Evolutionary conservation across 2,329 filamentous ascomycete species (phyloP).

Genomic region (Trichoderma koningii): DNA sequence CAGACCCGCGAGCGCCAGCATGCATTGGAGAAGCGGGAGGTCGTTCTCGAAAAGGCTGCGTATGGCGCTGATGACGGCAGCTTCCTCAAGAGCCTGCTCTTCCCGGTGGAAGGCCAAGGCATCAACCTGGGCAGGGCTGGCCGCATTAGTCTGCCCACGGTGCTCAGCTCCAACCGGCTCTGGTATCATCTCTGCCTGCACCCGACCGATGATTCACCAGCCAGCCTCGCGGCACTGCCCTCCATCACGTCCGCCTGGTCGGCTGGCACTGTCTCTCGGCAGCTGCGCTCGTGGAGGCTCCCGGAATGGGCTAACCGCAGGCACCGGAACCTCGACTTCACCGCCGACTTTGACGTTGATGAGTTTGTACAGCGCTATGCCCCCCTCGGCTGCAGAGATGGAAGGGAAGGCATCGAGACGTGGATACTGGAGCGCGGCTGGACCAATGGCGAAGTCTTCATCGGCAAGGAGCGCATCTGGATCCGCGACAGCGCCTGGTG

Average conservation of each 20-base stretch:
- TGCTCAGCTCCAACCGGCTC: conserved; percentile 80
- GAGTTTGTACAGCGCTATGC: conserved; percentile 87
- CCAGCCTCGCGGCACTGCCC: conserved; percentile 69
- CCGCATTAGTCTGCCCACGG: conserved; percentile 73
- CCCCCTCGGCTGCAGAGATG: conserved; percentile 82
- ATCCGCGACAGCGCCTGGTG: conserved; percentile 94
- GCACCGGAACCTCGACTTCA: conserved; percentile 90
- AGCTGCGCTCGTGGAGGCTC: conserved; percentile 88
- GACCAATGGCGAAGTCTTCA: conserved; percentile 95
- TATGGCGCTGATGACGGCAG: conserved; percentile 79
- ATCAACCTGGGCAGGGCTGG: conserved; percentile 76
- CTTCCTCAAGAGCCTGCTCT: conserved; percentile 79
- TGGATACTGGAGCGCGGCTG: conserved; percentile 95
- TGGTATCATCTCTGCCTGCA: conserved; percentile 96
- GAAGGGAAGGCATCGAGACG: conserved; percentile 87
- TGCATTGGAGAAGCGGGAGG: conserved; percentile 78
- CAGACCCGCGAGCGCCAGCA: conserved; percentile 72
- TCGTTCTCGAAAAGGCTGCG: conserved; percentile 81
- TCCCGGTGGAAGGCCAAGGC: conserved; percentile 76
- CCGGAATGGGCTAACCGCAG: conserved; percentile 96
- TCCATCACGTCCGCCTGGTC: conserved; percentile 86
- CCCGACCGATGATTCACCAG: conserved; percentile 83
- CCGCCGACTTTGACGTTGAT: conserved; percentile 91
- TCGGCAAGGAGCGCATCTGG: conserved; percentile 92
- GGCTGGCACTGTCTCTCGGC: conserved; percentile 86